Evolutionary conservation across 345 rosid genomes (phyloP).

Genomic region (Arabis alpina): DNA sequence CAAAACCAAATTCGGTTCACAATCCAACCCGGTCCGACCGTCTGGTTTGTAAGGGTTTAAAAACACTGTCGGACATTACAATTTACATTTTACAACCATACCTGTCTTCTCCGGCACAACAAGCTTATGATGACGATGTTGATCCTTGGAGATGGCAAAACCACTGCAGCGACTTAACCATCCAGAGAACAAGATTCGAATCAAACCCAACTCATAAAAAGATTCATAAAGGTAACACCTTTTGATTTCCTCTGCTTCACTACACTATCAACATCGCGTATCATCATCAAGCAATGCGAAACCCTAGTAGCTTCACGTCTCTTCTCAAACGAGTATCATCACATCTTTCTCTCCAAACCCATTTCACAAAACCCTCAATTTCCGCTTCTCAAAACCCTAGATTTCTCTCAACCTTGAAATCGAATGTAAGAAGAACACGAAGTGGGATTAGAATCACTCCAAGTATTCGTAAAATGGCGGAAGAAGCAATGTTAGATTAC

Average conservation of each 20-base stretch:
- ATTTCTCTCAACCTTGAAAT: slow-evolving; percentile 42
- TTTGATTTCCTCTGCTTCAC: slow-evolving; percentile 10
- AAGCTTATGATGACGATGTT: neutral
- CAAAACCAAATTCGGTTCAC: neutral
- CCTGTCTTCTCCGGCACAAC: slow-evolving; percentile 27
- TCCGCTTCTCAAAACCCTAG: slow-evolving; percentile 49
- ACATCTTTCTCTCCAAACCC: slow-evolving; percentile 39
- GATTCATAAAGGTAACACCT: slow-evolving; percentile 35
- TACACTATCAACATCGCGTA: slow-evolving; percentile 3
- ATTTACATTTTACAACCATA: no score
- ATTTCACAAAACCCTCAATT: slow-evolving; percentile 5
- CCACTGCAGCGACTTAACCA: slow-evolving; percentile 15
- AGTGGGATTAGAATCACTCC: slow-evolving; percentile 39
- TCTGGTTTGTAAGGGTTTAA: no score
- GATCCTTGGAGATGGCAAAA: slow-evolving; percentile 9
- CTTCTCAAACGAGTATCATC: slow-evolving; percentile 56
- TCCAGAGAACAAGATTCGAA: neutral
- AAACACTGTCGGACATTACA: no score
- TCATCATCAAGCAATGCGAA: slow-evolving; percentile 45
- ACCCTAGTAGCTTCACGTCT: slow-evolving; percentile 42
- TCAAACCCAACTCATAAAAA: slow-evolving; percentile 12
- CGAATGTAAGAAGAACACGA: slow-evolving; percentile 8
- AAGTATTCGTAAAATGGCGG: slow-evolving; percentile 47
- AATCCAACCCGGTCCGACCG: no score
- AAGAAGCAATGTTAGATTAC: slow-evolving; percentile 73